Evolutionary conservation across 148 eudicot species (phyloP).

Genomic region (Nyssa sinensis): DNA sequence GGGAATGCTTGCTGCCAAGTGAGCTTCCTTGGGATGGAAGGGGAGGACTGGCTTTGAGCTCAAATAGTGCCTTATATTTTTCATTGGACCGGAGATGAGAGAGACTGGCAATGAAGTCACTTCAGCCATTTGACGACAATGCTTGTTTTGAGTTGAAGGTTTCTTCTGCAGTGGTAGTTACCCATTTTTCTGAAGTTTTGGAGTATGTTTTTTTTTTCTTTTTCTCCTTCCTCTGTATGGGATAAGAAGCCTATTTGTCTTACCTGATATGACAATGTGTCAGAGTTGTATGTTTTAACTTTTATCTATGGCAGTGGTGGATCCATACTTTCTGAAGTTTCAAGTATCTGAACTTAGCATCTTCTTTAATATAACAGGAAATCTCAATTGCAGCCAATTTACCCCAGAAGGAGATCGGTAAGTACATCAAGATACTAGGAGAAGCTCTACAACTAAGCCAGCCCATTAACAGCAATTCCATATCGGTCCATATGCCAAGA

Average conservation of each 20-base stretch:
- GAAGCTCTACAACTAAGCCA: constrained; percentile 97
- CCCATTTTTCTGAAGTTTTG: neutral
- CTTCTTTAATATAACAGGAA: constrained; percentile 48
- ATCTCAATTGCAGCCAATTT: constrained; percentile 95
- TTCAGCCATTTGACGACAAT: neutral
- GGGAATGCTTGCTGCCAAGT: too few relatives aligned
- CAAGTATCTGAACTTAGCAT: neutral
- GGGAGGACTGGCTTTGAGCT: neutral
- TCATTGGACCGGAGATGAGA: neutral
- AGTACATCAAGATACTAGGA: constrained; percentile 95
- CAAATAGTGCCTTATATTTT: neutral
- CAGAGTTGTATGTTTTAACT: neutral
- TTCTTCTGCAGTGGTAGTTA: too few relatives aligned
- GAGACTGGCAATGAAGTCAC: neutral
- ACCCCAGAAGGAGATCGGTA: constrained; percentile 98
- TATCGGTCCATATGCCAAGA: constrained; percentile 97
- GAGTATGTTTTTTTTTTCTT: neutral
- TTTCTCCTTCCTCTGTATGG: neutral
- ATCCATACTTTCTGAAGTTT: constrained; percentile 5
- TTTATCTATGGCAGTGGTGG: neutral
- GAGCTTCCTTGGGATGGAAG: too few relatives aligned
- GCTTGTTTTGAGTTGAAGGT: neutral
- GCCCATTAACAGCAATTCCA: constrained; percentile 97
- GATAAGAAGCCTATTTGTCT: neutral
- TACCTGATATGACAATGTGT: neutral